phyloP scores from a whole-genome alignment of 345 rosid species.

The Sonneratia caseolaris region DNA sequence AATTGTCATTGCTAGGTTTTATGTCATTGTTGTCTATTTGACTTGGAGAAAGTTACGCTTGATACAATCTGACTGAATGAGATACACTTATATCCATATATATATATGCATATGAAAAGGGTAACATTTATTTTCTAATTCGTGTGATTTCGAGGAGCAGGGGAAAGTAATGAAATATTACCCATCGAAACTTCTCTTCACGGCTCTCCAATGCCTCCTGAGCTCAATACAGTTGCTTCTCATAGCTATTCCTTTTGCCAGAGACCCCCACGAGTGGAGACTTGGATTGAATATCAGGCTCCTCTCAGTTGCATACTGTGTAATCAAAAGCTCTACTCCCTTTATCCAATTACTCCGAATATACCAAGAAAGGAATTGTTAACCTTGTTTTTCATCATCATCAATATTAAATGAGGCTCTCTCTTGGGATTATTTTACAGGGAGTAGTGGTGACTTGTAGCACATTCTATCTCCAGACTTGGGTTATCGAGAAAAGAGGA shows the following conservation, averaged over 20 bases:
- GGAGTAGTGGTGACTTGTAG: constrained; percentile 81
- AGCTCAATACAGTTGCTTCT: constrained; percentile 67
- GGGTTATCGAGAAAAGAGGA: constrained; percentile 84
- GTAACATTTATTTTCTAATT: background rate
- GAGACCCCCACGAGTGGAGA: constrained; percentile 66
- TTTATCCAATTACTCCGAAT: too few species aligned
- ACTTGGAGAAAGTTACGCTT: too few species aligned
- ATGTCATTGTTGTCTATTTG: too few species aligned
- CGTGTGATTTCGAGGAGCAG: constrained; percentile 22
- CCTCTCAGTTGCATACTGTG: constrained; percentile 68
- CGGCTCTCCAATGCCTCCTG: constrained; percentile 59
- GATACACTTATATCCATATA: too few species aligned
- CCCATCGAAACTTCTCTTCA: constrained; percentile 80
- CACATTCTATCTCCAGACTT: constrained; percentile 75
- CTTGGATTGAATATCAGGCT: constrained; percentile 75
- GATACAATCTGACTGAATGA: too few species aligned
- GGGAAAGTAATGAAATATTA: constrained; percentile 44
- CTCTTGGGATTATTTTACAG: constrained; percentile 19
- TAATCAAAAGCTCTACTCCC: constrained; percentile 16
- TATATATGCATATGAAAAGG: too few species aligned
- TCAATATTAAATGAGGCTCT: too few species aligned
- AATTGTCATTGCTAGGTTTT: too few species aligned
- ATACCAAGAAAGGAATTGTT: too few species aligned
- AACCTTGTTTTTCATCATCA: too few species aligned
- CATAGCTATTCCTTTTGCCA: constrained; percentile 61